Conservation (phyloP, 148 eudicot species). For the Silene latifolia region DNA sequence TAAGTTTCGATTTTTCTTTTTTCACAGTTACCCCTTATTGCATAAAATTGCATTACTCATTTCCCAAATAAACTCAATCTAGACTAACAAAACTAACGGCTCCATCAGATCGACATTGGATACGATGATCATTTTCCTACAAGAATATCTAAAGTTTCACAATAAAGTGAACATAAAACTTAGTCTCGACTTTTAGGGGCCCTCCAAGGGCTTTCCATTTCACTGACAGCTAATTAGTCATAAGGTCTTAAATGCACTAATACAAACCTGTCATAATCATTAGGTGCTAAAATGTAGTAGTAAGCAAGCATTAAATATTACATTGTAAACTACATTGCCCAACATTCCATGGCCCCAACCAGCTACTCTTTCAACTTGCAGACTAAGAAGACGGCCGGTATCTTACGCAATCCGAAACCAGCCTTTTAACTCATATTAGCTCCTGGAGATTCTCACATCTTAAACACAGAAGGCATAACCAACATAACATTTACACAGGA, state of each 20-base stretch:
- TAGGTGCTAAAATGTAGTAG: background rate
- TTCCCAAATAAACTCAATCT: no score
- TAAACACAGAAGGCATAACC: background rate
- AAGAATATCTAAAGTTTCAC: no score
- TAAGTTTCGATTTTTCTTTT: no score
- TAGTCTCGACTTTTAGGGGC: background rate
- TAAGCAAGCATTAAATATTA: background rate
- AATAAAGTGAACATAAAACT: no score
- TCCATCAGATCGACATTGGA: no score
- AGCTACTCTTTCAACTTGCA: background rate
- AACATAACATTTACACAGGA: background rate
- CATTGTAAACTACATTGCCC: background rate
- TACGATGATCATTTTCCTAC: no score
- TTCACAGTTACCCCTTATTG: no score
- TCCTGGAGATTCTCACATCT: background rate
- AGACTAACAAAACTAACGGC: no score
- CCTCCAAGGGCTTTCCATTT: background rate
- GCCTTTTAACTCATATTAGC: background rate
- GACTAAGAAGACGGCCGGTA: background rate
- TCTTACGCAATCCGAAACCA: background rate
- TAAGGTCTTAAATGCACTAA: background rate
- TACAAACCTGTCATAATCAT: slow-evolving; percentile 8
- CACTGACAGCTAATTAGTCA: slow-evolving; percentile 16
- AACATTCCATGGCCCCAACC: background rate
- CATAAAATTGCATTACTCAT: no score